A percentile compares a stretch with the other conserved stretches of the same genome.
These are phyloP conservation scores for Tulasnella sp. DNA, from an alignment of 768 basidiomycete genomes.

Conservation along the genomic window DNA sequence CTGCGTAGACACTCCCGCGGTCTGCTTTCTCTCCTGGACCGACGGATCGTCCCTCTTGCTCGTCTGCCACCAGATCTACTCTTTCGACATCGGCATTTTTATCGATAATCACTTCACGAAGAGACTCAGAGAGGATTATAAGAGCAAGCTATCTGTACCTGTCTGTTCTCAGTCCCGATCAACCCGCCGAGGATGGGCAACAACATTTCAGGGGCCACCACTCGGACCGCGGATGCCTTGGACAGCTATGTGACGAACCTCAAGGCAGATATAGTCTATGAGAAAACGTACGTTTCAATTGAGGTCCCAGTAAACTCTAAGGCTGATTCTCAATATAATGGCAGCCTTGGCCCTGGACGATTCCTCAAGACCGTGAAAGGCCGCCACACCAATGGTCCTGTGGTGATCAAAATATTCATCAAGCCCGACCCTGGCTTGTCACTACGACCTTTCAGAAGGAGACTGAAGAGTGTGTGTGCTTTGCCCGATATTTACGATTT, in stretches of 20 bases:
- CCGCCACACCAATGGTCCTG: slow-evolving; percentile 28
- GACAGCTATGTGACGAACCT: slow-evolving; percentile 89
- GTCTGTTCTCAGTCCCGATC: neutral
- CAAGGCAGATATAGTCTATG: slow-evolving; percentile 76
- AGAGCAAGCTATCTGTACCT: neutral
- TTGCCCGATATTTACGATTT: neutral
- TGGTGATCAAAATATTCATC: slow-evolving; percentile 87
- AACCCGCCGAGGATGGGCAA: slow-evolving; percentile 53
- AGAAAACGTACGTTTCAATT: slow-evolving; percentile 59
- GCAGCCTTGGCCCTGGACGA: slow-evolving; percentile 56
- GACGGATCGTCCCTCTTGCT: neutral
- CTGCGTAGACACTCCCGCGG: neutral
- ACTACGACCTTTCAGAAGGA: slow-evolving; percentile 57
- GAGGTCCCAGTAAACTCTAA: too few relatives aligned
- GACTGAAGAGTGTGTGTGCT: slow-evolving; percentile 50
- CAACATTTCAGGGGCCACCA: slow-evolving; percentile 53
- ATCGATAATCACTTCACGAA: neutral
- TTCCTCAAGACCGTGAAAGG: slow-evolving; percentile 44
- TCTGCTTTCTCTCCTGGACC: neutral
- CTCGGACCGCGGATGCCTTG: slow-evolving; percentile 62
- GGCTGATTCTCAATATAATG: neutral
- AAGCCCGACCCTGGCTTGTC: slow-evolving; percentile 80
- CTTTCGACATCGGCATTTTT: neutral
- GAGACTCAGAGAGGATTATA: neutral
- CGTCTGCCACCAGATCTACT: neutral